Percentiles rank a stretch among this genome's conserved stretches.
These are phyloP conservation scores for Sphaerulina populicola DNA, from an alignment of 2,329 filamentous ascomycete genomes.

Conservation along the genomic window DNA sequence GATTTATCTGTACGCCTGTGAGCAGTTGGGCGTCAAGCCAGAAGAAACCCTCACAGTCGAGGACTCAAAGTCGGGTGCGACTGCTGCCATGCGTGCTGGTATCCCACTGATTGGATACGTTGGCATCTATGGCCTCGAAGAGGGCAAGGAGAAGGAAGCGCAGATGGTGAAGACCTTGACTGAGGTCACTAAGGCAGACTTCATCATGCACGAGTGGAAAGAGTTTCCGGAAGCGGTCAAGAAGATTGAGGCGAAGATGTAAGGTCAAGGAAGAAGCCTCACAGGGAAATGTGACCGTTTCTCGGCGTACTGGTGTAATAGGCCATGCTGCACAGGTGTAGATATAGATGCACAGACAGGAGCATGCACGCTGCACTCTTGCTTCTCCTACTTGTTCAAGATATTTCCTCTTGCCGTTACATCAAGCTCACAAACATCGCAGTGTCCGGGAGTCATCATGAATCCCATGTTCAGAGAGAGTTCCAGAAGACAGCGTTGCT, in stretches of 20 bases:
- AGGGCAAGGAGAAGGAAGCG: constrained; percentile 54
- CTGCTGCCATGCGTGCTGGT: constrained; percentile 65
- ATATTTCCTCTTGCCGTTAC: not conserved
- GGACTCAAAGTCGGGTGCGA: constrained; percentile 78
- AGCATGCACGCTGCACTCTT: too few relatives aligned
- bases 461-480: not conserved
- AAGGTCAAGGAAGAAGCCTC: not conserved
- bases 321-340: not conserved
- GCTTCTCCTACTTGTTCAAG: not conserved
- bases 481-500: not conserved
- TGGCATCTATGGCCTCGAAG: constrained; percentile 61
- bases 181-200: constrained; percentile 41
- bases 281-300: not conserved
- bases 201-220: constrained; percentile 47
- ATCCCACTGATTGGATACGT: constrained; percentile 81
- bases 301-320: too few relatives aligned
- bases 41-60: constrained; percentile 72
- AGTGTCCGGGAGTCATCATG: not conserved
- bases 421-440: not conserved
- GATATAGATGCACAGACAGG: not conserved
- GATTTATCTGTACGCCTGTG: constrained; percentile 71
- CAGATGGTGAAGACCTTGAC: constrained; percentile 45
- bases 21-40: constrained; percentile 62
- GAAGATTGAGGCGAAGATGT: constrained; percentile 38
- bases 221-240: constrained; percentile 44